Conservation (phyloP, 257 asterid species). For the Rubia yunnanensis region DNA sequence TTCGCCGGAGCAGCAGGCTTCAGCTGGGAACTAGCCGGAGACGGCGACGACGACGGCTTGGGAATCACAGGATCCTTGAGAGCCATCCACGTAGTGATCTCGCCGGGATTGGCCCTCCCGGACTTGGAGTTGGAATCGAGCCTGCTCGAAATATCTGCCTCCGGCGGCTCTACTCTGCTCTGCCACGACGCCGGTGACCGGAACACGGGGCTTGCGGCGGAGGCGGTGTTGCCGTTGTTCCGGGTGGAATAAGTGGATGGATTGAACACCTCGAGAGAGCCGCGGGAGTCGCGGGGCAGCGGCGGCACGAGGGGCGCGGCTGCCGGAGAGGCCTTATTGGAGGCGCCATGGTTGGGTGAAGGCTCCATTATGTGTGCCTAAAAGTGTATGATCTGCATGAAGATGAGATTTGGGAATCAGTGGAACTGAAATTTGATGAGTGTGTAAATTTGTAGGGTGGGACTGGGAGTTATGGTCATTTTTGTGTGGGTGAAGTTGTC, state of each 20-base stretch:
- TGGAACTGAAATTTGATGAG: background rate
- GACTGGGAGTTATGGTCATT: background rate
- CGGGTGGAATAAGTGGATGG: conserved; percentile 40
- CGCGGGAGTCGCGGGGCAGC: conserved; percentile 65
- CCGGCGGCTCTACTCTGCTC: conserved; percentile 29
- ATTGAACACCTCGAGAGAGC: conserved; percentile 81
- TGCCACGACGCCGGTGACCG: conserved; percentile 45
- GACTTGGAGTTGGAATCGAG: conserved; percentile 17
- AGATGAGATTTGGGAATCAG: background rate
- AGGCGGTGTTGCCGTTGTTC: background rate
- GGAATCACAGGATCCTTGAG: conserved; percentile 36
- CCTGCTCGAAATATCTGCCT: conserved; percentile 18
- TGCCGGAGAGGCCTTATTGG: background rate
- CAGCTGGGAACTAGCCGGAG: background rate
- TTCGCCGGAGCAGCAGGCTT: background rate
- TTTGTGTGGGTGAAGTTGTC: conserved; percentile 12
- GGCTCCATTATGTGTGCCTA: conserved; percentile 29
- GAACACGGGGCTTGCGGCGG: conserved; percentile 20
- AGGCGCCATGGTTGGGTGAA: conserved; percentile 17
- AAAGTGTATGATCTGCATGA: conserved; percentile 13
- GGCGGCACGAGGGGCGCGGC: conserved; percentile 32
- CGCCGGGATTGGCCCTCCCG: conserved; percentile 24
- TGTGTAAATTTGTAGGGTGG: background rate
- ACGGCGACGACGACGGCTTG: background rate
- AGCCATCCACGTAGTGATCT: conserved; percentile 83